These are phyloP conservation scores for Phytophthora niederhauseri DNA, from an alignment of 352 stramenopile species.

Conservation along the genomic window DNA sequence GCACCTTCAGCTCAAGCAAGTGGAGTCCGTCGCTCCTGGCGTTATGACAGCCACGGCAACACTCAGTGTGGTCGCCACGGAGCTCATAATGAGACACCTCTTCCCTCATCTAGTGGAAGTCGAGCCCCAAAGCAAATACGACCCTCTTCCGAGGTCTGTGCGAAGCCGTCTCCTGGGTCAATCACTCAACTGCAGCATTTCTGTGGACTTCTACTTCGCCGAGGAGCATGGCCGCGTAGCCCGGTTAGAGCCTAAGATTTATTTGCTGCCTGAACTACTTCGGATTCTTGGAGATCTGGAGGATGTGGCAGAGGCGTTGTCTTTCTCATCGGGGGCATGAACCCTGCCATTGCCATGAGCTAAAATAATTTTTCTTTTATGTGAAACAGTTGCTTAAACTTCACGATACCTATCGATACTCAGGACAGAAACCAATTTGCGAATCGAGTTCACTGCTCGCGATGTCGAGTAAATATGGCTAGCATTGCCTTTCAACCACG, in stretches of 20 bases:
- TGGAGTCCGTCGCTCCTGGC: not conserved
- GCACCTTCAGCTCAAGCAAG: not conserved
- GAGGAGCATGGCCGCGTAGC: slow-evolving; percentile 1
- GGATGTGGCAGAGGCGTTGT: not conserved
- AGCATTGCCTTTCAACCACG: no score
- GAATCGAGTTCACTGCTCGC: no score
- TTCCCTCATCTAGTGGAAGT: slow-evolving; percentile 1
- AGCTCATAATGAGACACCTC: slow-evolving; percentile 1
- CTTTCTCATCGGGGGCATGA: not conserved
- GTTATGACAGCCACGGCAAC: slow-evolving; percentile 3
- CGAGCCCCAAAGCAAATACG: slow-evolving; percentile 1
- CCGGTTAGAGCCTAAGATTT: slow-evolving; percentile 1
- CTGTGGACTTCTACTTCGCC: slow-evolving; percentile 10
- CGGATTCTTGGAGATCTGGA: not conserved
- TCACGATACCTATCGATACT: no score
- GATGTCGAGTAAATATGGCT: no score
- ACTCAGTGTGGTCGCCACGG: not conserved
- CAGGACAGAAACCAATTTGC: no score
- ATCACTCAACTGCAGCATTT: not conserved
- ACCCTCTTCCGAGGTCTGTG: not conserved
- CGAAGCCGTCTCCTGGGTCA: not conserved
- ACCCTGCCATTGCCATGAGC: no score
- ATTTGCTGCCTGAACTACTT: slow-evolving; percentile 3
- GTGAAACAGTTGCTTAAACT: no score
- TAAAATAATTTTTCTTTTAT: no score